These are phyloP conservation scores for Colletotrichum lupini DNA, from an alignment of 2,329 filamentous ascomycete species.

Conservation along the genomic window DNA sequence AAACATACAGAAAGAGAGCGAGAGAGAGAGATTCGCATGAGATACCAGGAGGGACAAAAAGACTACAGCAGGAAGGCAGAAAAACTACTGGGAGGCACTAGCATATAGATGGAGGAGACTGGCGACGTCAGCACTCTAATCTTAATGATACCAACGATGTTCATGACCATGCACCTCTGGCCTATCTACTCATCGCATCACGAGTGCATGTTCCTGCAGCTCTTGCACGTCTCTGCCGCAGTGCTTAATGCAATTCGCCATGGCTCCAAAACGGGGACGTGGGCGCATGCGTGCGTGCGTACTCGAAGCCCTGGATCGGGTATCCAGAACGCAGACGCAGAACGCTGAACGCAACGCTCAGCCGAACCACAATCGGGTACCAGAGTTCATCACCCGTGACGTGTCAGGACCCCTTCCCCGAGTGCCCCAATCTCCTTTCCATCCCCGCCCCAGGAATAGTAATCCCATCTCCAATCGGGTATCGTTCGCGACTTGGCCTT, in stretches of 20 bases:
- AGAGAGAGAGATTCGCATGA: neutral
- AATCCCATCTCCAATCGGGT: neutral
- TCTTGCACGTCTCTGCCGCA: neutral
- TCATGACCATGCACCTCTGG: conserved; percentile 2
- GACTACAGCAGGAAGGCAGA: neutral
- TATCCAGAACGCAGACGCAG: neutral
- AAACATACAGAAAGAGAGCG: neutral
- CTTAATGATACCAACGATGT: conserved; percentile 29
- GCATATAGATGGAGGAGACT: conserved; percentile 16
- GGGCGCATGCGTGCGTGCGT: neutral
- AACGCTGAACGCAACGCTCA: neutral
- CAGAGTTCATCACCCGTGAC: neutral
- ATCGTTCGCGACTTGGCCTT: conserved; percentile 14
- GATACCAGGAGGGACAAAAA: neutral
- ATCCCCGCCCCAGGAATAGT: no score
- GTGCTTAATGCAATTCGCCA: neutral
- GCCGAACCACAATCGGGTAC: neutral
- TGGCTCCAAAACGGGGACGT: neutral
- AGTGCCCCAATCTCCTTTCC: neutral
- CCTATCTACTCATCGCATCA: neutral
- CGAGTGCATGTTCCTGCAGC: neutral
- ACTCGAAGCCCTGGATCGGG: neutral
- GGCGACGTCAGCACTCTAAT: conserved; percentile 8
- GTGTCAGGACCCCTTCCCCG: neutral
- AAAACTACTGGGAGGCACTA: conserved; percentile 1